Evolutionary conservation across 1,284 basidiomycete species (phyloP).

Genomic region (Microbotryomycetes sp.): DNA sequence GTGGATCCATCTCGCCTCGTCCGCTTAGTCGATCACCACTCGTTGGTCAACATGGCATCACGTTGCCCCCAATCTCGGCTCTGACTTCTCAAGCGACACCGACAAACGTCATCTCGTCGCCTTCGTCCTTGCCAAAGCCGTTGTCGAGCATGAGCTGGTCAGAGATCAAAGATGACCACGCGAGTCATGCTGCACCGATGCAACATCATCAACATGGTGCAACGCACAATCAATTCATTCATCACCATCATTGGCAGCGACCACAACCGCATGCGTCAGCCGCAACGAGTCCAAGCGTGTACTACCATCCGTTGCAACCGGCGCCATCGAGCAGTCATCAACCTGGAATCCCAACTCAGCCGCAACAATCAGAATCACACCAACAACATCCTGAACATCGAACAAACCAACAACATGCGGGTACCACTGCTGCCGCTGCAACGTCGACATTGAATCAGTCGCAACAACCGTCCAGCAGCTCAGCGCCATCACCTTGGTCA

Average conservation of each 20-base stretch:
- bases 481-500: background rate
- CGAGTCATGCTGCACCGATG: background rate
- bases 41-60: background rate
- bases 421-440: no score
- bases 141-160: background rate
- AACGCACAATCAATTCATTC: no score
- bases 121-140: background rate
- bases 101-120: background rate
- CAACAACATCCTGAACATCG: no score
- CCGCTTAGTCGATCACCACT: background rate
- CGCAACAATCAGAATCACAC: no score
- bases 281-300: background rate
- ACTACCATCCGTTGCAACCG: no score
- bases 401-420: no score
- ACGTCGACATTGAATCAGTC: background rate
- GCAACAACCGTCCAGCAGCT: background rate
- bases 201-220: no score
- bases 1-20: background rate
- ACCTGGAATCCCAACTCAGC: background rate
- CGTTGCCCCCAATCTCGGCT: background rate
- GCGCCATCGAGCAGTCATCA: background rate
- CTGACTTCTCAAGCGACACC: background rate
- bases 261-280: no score
- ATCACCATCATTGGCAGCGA: no score
- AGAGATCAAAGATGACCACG: background rate